Base-by-base conservation (phyloP, 2,329 filamentous ascomycete genomes). In the Botryotinia convoluta region DNA sequence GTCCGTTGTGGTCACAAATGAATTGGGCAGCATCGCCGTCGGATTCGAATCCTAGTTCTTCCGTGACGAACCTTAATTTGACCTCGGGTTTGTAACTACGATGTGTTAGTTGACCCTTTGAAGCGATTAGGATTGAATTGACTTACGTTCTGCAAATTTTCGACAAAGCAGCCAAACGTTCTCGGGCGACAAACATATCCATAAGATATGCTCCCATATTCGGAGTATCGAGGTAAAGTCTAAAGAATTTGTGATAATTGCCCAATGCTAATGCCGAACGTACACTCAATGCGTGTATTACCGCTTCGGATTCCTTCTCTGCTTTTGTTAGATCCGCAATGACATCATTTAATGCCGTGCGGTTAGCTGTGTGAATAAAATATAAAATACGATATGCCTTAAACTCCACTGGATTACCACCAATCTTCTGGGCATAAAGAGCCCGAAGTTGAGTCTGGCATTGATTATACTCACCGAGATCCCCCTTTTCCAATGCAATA, bases 401-500 rank as follows among this genome's bases (percentile, higher is more conserved):
- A 85, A 99, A 99, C 84, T 99, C 96, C 85, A 93, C 91, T 81
- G 93, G 90, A 83, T 95, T 94, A 80, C 95, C 96, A 81, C 93
- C 93, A 82, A 97, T 86, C 78, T 93, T 92, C 85, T 93, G 89
- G 83, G 90, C 89, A 84, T 99, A 98, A 80, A 99, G 86, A 77
- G 92, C 94, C 83, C 94, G 93, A 82, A 99, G 87, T 86, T 99
- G 96, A 80, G 96, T 98, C 87, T 99, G 96, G 84, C 96, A 99
- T 88, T 99, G 96, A 87, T 99, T 99, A 96, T 99, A 99, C 96
- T 99, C 96, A 99, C 96, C 95, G 86, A 98, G 90, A 87, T 99
- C 96, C 85, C 93, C 94, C 88, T 97, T 98, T 84, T 99, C 95
- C 84, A 99, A 87, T 78, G 96, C 96, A 84, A 99, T 98, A 75